Conservation (phyloP, 306 rosid species). For the Cyclanthera cordifolia region DNA sequence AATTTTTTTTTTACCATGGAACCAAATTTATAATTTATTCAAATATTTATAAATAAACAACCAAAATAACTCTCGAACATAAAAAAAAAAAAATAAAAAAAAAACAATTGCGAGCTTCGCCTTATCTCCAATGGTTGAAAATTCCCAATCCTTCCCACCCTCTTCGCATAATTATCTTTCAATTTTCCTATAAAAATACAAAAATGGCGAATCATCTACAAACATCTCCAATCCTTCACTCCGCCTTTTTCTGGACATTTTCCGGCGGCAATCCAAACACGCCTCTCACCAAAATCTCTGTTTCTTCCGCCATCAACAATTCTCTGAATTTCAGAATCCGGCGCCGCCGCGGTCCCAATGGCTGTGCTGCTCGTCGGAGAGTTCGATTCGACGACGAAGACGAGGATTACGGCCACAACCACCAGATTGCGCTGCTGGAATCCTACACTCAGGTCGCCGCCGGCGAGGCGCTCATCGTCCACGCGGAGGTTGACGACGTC, state of each 20-base stretch:
- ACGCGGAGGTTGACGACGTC: constrained; percentile 46
- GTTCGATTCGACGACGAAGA: constrained; percentile 37
- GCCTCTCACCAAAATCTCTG: not conserved
- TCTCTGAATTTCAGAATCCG: not conserved
- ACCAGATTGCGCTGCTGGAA: constrained; percentile 55
- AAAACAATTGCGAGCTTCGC: not conserved
- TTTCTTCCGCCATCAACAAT: not conserved
- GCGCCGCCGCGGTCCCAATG: not conserved
- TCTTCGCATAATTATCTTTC: not conserved
- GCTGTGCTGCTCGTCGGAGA: constrained; percentile 44
- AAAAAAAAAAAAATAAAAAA: no score
- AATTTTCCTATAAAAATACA: not conserved
- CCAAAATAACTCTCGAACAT: no score
- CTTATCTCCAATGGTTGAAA: not conserved
- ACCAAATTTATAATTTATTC: no score
- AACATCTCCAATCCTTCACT: not conserved
- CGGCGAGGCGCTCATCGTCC: constrained; percentile 68
- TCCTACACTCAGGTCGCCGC: constrained; percentile 42
- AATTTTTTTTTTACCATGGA: no score
- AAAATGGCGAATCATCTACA: not conserved
- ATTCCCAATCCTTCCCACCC: not conserved
- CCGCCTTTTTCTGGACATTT: not conserved
- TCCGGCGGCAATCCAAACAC: not conserved
- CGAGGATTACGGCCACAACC: constrained; percentile 43
- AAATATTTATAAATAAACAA: no score